A percentile compares a stretch with the other conserved stretches of the same genome.
Evolutionary conservation across 1,284 basidiomycete genomes (phyloP).

Genomic region (Ganoderma lucidum): DNA sequence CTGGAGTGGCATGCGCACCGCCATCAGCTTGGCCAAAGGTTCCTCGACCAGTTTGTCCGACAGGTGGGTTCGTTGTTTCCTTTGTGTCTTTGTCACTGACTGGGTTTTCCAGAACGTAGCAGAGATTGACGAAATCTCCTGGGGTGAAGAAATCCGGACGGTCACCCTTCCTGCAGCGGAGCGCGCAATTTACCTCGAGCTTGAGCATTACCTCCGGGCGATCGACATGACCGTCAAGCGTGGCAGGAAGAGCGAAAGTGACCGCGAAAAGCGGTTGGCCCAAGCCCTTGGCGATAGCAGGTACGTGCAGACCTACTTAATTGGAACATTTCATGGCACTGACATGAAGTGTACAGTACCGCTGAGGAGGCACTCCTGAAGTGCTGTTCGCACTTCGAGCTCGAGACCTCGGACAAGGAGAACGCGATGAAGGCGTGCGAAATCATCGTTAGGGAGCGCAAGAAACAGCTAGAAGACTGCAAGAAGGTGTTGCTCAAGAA

Average conservation of each 20-base stretch:
- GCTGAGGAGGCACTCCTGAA: slow-evolving; percentile 93
- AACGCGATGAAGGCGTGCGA: slow-evolving; percentile 93
- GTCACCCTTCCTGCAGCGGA: slow-evolving; percentile 91
- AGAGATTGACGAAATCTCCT: slow-evolving; percentile 96
- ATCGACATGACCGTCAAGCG: slow-evolving; percentile 89
- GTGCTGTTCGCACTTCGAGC: slow-evolving; percentile 92
- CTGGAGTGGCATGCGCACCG: slow-evolving; percentile 92
- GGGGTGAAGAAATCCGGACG: slow-evolving; percentile 70
- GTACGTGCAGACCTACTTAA: slow-evolving; percentile 50
- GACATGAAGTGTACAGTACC: slow-evolving; percentile 53
- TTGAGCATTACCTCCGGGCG: slow-evolving; percentile 92
- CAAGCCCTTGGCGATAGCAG: slow-evolving; percentile 90
- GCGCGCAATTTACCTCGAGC: slow-evolving; percentile 92
- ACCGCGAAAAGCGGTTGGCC: slow-evolving; percentile 88
- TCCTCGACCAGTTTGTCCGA: slow-evolving; percentile 86
- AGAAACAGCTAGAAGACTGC: slow-evolving; percentile 82
- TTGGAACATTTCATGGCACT: slow-evolving; percentile 5
- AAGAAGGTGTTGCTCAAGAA: slow-evolving; percentile 75
- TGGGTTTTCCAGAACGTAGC: slow-evolving; percentile 79
- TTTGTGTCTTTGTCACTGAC: background rate
- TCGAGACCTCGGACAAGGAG: slow-evolving; percentile 75
- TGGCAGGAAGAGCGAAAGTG: slow-evolving; percentile 88
- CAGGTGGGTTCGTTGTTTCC: slow-evolving; percentile 60
- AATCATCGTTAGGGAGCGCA: slow-evolving; percentile 86
- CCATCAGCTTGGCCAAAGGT: slow-evolving; percentile 84